These are phyloP conservation scores for Aethionema arabicum DNA, from an alignment of 345 rosid species.

Conservation along the genomic window DNA sequence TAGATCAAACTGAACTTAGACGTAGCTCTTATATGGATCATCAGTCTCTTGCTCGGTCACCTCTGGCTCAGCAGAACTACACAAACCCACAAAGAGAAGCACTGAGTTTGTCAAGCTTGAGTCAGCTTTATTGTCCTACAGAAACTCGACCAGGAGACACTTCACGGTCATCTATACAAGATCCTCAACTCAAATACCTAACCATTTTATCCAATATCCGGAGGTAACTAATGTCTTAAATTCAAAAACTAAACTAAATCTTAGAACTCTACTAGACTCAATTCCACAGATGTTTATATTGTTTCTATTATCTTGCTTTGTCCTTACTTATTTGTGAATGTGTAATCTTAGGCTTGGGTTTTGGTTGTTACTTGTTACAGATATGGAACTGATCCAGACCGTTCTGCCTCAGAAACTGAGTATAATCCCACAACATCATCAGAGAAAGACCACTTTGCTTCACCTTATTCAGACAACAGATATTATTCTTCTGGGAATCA, in stretches of 20 bases:
- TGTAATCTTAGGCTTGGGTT: not conserved
- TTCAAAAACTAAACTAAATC: constrained; percentile 5
- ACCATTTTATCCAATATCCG: constrained; percentile 38
- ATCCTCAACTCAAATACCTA: constrained; percentile 41
- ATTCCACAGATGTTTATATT: constrained; percentile 1
- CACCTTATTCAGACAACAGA: constrained; percentile 30
- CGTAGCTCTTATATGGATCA: constrained; percentile 12
- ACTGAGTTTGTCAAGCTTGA: constrained; percentile 23
- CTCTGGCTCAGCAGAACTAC: constrained; percentile 27
- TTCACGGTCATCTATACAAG: constrained; percentile 35
- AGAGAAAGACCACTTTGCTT: constrained; percentile 30
- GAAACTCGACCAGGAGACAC: constrained; percentile 36
- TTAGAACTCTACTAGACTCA: not conserved
- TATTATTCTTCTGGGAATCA: constrained; percentile 31
- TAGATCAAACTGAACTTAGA: constrained; percentile 27
- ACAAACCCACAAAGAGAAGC: constrained; percentile 30
- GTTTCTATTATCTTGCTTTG: constrained; percentile 5
- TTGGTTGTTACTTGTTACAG: constrained; percentile 28
- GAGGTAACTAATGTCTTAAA: constrained; percentile 29
- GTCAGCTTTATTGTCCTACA: constrained; percentile 26
- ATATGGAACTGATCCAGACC: constrained; percentile 34
- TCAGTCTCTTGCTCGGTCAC: constrained; percentile 21
- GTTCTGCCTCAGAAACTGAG: constrained; percentile 30
- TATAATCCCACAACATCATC: constrained; percentile 23
- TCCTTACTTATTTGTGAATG: constrained; percentile 8